Base-by-base conservation (phyloP, 495 filamentous ascomycete genomes). In the Tuber aestivum region DNA sequence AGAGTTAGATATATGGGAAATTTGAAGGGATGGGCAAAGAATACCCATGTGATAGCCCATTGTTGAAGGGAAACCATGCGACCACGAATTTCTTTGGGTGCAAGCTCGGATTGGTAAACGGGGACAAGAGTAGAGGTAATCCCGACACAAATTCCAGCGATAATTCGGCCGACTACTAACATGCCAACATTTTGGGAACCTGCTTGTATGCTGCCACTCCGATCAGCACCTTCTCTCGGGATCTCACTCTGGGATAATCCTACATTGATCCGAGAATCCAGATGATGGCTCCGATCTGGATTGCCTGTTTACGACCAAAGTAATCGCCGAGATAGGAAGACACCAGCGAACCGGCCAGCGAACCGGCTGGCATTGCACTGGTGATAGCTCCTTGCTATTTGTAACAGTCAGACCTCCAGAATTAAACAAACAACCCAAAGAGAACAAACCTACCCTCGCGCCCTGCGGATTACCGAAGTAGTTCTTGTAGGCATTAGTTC, bases 51-150 rank as follows among this genome's bases (percentile, higher is more conserved):
- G 70, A 93, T 93, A 4, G 91, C 90, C 87, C 92, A 92, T 82
- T 93, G 90, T 83, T 93, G 91, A 5, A 91, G 84, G 32, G 88
- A 89, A 20, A 95, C 91, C 37, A 95, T 87, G 27, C 92, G 88
- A 44, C 93, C 93, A 74, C 93, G 89, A 79, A 92, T 93, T 75
- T 92, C 90, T 76, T 92, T 91, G 27, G 91, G 92, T 8, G 92
- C 88, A 73, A 94, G 88, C 83, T 95, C 93, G 48, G 92, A 88
- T 74, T 92, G 90, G 80, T 95, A 95, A 37, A 94, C 90, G 8
- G 93, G 93, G 44, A 92, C 91, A 70, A 93, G 86, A 23, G 91
- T 88, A 5, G 92, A 93, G 20, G 89, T 89, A 72, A 93, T 92
- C 76, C 93, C 93, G 75, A 93, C 89, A 74, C 90, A 91, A 69